These are phyloP conservation scores for Salvia sclarea DNA, from an alignment of 305 asterid species.

Conservation along the genomic window DNA sequence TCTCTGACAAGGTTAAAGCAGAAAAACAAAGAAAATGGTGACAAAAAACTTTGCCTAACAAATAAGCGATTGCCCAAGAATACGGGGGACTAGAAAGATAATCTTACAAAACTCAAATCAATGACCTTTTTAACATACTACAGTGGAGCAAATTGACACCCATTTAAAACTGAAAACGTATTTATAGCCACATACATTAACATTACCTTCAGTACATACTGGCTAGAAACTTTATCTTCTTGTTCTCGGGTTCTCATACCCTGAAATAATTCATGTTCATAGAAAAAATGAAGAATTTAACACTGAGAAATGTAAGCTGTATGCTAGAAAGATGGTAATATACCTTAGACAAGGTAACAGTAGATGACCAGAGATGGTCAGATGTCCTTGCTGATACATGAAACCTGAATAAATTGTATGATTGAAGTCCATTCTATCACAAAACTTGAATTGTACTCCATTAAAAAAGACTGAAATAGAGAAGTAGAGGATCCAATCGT, in stretches of 20 bases:
- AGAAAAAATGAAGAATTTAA: constrained; percentile 20
- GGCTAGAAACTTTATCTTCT: constrained; percentile 90
- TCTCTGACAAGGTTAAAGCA: constrained; percentile 4
- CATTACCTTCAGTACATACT: constrained; percentile 71
- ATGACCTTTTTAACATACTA: not conserved
- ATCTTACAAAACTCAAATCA: too few species aligned
- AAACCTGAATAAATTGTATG: constrained; percentile 54
- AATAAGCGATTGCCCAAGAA: too few species aligned
- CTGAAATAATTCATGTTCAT: constrained; percentile 41
- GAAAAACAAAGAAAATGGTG: not conserved
- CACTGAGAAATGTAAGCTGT: constrained; percentile 17
- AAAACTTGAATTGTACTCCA: not conserved
- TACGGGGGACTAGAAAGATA: too few species aligned
- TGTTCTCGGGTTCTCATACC: constrained; percentile 87
- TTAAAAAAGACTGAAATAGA: constrained; percentile 15
- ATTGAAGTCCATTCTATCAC: constrained; percentile 21
- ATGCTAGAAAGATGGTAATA: constrained; percentile 15
- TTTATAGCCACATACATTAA: too few species aligned
- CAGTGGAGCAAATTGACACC: not conserved
- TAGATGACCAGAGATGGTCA: constrained; percentile 57
- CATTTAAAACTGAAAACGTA: too few species aligned
- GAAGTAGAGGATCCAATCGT: too few species aligned
- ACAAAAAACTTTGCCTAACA: too few species aligned
- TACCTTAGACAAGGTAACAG: constrained; percentile 83
- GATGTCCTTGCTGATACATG: constrained; percentile 87